phyloP scores from a whole-genome alignment of 208 protist genomes.

The Acanthamoeba divionensis region DNA sequence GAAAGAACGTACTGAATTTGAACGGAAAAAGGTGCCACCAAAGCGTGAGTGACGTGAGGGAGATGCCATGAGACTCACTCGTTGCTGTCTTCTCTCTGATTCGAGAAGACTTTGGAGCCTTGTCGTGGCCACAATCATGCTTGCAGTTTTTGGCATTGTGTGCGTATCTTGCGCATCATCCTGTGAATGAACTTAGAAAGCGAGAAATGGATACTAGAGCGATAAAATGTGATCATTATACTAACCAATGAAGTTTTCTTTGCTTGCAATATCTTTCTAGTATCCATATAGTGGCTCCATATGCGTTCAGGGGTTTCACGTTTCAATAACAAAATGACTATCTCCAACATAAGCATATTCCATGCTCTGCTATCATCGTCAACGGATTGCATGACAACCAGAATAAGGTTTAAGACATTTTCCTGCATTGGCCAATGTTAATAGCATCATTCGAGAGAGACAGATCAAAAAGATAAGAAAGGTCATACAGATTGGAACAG shows the following conservation, averaged over 20 bases:
- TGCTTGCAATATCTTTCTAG: too few species aligned
- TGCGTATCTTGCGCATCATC: too few species aligned
- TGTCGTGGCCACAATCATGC: too few species aligned
- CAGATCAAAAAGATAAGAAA: background rate
- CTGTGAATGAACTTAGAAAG: too few species aligned
- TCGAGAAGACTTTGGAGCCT: too few species aligned
- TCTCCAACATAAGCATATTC: conserved; percentile 33
- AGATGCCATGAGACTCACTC: conserved; percentile 12
- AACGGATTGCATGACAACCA: background rate
- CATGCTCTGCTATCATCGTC: background rate
- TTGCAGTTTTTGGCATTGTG: too few species aligned
- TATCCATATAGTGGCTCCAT: background rate
- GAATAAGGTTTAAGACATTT: background rate
- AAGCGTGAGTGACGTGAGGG: conserved; percentile 45
- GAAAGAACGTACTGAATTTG: background rate
- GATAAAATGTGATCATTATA: too few species aligned
- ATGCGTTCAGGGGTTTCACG: conserved; percentile 1
- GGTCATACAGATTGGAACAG: background rate
- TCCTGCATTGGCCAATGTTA: background rate
- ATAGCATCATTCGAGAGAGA: background rate
- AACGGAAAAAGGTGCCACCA: conserved; percentile 33
- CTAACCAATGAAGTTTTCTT: too few species aligned
- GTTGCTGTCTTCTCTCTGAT: too few species aligned
- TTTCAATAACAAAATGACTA: background rate
- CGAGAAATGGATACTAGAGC: too few species aligned